phyloP scores from a whole-genome alignment of 2,329 filamentous ascomycete genomes.

The Monosporascus sp. region DNA sequence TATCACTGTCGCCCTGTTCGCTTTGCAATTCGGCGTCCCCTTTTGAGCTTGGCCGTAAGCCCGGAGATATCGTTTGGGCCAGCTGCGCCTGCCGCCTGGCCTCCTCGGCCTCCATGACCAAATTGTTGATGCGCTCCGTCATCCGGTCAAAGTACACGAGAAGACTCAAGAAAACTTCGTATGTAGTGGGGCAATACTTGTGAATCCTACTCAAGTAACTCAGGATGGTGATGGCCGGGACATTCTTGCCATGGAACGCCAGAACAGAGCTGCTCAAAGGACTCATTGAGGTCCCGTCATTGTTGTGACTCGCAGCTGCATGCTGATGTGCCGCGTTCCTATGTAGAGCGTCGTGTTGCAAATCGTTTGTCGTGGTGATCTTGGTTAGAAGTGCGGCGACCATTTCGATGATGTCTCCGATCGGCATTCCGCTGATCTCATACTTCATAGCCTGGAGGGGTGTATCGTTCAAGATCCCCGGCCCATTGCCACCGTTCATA shows the following conservation, averaged over 20 bases:
- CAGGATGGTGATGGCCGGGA: slow-evolving; percentile 92
- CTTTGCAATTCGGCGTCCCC: slow-evolving; percentile 34
- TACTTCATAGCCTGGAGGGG: slow-evolving; percentile 61
- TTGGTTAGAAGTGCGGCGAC: slow-evolving; percentile 93
- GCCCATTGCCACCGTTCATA: slow-evolving; percentile 43
- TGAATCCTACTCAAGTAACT: slow-evolving; percentile 95
- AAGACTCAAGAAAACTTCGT: slow-evolving; percentile 93
- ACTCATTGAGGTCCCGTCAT: slow-evolving; percentile 52
- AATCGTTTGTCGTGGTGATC: slow-evolving; percentile 94
- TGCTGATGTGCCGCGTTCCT: slow-evolving; percentile 58
- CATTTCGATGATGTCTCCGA: slow-evolving; percentile 97
- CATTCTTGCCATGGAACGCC: slow-evolving; percentile 96
- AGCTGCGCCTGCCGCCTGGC: slow-evolving; percentile 33
- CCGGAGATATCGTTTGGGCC: slow-evolving; percentile 4
- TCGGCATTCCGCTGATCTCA: slow-evolving; percentile 96
- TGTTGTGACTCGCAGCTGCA: slow-evolving; percentile 41
- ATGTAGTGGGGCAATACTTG: slow-evolving; percentile 98
- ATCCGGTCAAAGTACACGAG: slow-evolving; percentile 98
- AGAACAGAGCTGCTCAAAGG: slow-evolving; percentile 64
- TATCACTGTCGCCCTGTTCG: slow-evolving; percentile 34
- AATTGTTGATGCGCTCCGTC: slow-evolving; percentile 89
- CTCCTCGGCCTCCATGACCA: slow-evolving; percentile 64
- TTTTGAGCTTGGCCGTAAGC: not conserved
- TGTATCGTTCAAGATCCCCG: slow-evolving; percentile 46
- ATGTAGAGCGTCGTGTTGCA: slow-evolving; percentile 87